Base-by-base conservation (phyloP, 192 early-diverging fungal species). In the Gryganskiella cystojenkinii region DNA sequence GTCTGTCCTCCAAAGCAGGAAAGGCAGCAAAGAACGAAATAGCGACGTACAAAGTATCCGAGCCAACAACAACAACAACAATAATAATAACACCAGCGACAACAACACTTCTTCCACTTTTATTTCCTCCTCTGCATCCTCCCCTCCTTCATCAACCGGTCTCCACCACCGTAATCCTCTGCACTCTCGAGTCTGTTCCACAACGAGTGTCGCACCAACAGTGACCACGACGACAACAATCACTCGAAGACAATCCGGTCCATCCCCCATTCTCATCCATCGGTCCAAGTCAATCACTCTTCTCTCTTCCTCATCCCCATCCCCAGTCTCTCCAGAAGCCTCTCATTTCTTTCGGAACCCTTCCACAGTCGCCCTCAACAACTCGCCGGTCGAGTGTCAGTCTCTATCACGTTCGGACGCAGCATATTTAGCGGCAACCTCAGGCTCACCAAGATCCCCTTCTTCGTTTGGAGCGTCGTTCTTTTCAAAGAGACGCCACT, bases 381-480 rank as follows among this genome's bases (percentile, higher is more conserved):
- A 61, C 30, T 78, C 74, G 4, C 74, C 74, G 10, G 74, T 61
- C 50, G 74, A 78, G 74, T 78, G 74, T 43, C 56, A 62, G 15
- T 78, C 74, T 14, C 67, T 68, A 30, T 69, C 74, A 0, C 70
- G 53, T 9, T 64, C 70, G n/a, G 70, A 71, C 61, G 70, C 70
- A 37, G 44, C 37, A 19, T 71, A 71, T 28, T 57, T 71, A 43
- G n/a, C 54, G 1, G 22, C 66, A 15, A 50, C 30, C 3, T 42
- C 67, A 25, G 33, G n/a, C n/a, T n/a, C n/a, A n/a, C n/a, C n/a
- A n/a, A n/a, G n/a, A n/a, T n/a, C 57, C 15, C 67, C 56, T 37
- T 17, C 56, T 34, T 31, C 52, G 0, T 55, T 43, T 31, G 40
- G 52, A 20, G 15, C 66, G 1, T 20, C 58, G 25, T 56, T 60